These are phyloP conservation scores for Neofusicoccum laricinum DNA, from an alignment of 2,329 filamentous ascomycete genomes.

Conservation along the genomic window DNA sequence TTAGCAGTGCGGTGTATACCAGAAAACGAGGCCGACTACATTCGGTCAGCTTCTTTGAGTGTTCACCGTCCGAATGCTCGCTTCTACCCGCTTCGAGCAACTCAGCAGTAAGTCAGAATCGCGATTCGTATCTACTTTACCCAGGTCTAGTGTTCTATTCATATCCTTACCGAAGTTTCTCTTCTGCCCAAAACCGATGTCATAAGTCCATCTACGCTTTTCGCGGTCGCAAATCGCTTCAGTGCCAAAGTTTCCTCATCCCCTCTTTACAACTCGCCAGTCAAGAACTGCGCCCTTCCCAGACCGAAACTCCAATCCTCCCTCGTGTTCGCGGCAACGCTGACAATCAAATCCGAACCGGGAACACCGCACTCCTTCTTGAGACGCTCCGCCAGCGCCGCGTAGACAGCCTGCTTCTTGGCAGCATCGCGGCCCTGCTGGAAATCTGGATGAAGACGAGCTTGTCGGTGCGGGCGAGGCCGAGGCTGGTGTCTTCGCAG, in stretches of 20 bases:
- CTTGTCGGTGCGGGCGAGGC: constrained; percentile 24
- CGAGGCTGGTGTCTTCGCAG: constrained; percentile 32
- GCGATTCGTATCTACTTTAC: not conserved
- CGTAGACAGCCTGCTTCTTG: constrained; percentile 27
- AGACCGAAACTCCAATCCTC: constrained; percentile 34
- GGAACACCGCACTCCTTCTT: constrained; percentile 23
- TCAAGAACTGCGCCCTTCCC: constrained; percentile 30
- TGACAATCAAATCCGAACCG: constrained; percentile 29
- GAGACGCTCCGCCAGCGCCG: constrained; percentile 23
- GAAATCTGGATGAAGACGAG: constrained; percentile 32
- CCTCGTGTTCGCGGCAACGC: constrained; percentile 23
- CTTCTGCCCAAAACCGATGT: not conserved
- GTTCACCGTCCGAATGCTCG: not conserved
- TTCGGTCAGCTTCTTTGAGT: not conserved
- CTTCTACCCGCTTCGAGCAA: not conserved
- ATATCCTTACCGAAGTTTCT: not conserved
- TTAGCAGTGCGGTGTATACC: not conserved
- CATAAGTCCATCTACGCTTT: not conserved
- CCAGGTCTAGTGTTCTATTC: not conserved
- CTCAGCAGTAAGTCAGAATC: not conserved
- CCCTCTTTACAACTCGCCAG: constrained; percentile 18
- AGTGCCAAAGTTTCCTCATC: not conserved
- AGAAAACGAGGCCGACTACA: not conserved
- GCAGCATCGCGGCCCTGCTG: constrained; percentile 29
- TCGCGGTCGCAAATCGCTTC: too few species aligned